phyloP scores from a whole-genome alignment of 2,329 filamentous ascomycete genomes.

The Verticillium dahliae region DNA sequence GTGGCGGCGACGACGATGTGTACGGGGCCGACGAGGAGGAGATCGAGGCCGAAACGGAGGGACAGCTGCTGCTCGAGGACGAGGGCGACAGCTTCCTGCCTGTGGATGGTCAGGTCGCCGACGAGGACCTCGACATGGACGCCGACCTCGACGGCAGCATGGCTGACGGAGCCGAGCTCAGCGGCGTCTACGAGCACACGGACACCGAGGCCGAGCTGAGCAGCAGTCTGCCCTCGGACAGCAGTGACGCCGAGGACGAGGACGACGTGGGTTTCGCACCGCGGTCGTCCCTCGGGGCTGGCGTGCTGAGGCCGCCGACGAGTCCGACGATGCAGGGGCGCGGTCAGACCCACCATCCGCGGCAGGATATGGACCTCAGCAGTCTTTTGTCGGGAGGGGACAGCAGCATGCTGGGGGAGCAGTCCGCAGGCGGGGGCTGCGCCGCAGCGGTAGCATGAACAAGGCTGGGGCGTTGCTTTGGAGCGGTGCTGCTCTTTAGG shows the following conservation, averaged over 20 bases:
- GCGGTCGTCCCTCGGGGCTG: conserved; percentile 16
- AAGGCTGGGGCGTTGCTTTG: neutral
- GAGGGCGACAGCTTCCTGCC: conserved; percentile 9
- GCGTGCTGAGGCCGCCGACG: conserved; percentile 22
- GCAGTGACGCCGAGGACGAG: conserved; percentile 12
- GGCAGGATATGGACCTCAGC: conserved; percentile 43
- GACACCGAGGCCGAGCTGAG: conserved; percentile 63
- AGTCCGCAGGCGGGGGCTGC: conserved; percentile 42
- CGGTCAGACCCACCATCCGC: conserved; percentile 1
- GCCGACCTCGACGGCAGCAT: conserved; percentile 68
- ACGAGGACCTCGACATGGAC: conserved; percentile 50
- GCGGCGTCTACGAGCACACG: conserved; percentile 67
- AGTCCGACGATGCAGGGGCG: conserved; percentile 29
- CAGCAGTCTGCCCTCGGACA: conserved; percentile 34
- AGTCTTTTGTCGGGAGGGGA: conserved; percentile 49
- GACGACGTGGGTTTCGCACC: conserved; percentile 32
- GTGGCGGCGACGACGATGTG: conserved; percentile 42
- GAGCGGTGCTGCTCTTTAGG: neutral
- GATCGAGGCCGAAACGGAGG: conserved; percentile 46
- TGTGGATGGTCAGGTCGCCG: conserved; percentile 6
- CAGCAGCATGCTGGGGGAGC: conserved; percentile 49
- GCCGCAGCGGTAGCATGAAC: conserved; percentile 10
- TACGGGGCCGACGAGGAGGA: conserved; percentile 50
- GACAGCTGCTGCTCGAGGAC: conserved; percentile 58
- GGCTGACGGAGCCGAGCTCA: conserved; percentile 49